Percentiles rank a stretch among this genome's conserved stretches.
Conservation (phyloP, 1,284 basidiomycete species). For the Boletus nobilissimus region DNA sequence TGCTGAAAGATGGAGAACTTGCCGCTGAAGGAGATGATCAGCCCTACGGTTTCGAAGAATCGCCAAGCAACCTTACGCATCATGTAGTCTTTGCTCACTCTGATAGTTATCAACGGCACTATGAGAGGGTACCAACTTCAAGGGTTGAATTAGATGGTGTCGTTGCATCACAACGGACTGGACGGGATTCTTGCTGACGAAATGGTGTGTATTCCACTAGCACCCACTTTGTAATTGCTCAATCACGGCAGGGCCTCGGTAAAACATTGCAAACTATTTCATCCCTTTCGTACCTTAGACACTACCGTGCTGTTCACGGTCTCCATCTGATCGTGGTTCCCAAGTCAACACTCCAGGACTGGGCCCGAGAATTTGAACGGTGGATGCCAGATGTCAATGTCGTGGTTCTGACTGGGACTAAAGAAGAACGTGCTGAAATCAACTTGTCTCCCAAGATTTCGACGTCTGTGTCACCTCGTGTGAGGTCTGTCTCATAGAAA, state of each 20-base stretch:
- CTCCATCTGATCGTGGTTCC: slow-evolving; percentile 97
- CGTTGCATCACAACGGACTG: slow-evolving; percentile 90
- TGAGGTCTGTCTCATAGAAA: slow-evolving; percentile 97
- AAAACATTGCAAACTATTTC: slow-evolving; percentile 99
- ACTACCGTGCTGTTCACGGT: slow-evolving; percentile 80
- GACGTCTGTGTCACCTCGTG: slow-evolving; percentile 97
- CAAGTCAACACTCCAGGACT: slow-evolving; percentile 98
- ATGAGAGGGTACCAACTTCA: slow-evolving; percentile 98
- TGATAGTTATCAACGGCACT: slow-evolving; percentile 82
- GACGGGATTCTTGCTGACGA: slow-evolving; percentile 96
- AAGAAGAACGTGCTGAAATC: slow-evolving; percentile 88
- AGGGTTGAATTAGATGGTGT: slow-evolving; percentile 97
- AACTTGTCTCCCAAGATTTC: slow-evolving; percentile 89
- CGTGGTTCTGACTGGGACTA: slow-evolving; percentile 85
- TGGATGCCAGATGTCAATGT: slow-evolving; percentile 95
- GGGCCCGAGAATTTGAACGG: slow-evolving; percentile 91
- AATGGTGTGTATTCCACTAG: slow-evolving; percentile 68
- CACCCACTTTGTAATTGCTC: not conserved
- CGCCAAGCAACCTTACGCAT: slow-evolving; percentile 61
- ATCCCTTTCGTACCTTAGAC: slow-evolving; percentile 95
- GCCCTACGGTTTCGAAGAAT: slow-evolving; percentile 92
- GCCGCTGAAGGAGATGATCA: slow-evolving; percentile 85
- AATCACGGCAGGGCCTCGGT: slow-evolving; percentile 81
- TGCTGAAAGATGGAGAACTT: slow-evolving; percentile 87
- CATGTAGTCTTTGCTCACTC: slow-evolving; percentile 1